Conservation (phyloP, 306 rosid species). For the Notholithocarpus densiflorus region DNA sequence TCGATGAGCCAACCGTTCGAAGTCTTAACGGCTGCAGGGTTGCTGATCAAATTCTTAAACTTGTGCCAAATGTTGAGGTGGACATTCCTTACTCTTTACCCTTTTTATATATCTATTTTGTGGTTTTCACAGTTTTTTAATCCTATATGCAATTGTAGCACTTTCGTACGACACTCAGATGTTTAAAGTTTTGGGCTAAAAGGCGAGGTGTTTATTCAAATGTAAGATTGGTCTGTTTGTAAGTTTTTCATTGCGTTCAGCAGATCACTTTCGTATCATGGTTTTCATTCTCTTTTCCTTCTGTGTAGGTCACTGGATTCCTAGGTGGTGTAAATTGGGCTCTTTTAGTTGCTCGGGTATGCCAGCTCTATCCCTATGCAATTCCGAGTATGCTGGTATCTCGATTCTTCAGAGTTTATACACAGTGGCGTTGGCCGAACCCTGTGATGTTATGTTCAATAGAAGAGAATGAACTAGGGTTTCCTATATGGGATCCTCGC, state of each 20-base stretch:
- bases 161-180: conserved; percentile 78
- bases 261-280: neutral
- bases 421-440: conserved; percentile 99
- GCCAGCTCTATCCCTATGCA: conserved; percentile 99
- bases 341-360: conserved; percentile 85
- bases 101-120: conserved; percentile 19
- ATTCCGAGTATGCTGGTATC: conserved; percentile 96
- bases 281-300: conserved; percentile 10
- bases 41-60: conserved; percentile 97
- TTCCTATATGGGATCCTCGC: conserved; percentile 95
- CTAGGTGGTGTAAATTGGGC: conserved; percentile 99
- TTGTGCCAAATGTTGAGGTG: conserved; percentile 91
- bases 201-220: conserved; percentile 96
- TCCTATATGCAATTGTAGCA: conserved; percentile 53
- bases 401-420: conserved; percentile 92
- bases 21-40: conserved; percentile 98
- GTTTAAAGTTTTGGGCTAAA: conserved; percentile 96
- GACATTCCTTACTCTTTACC: conserved; percentile 25
- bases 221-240: conserved; percentile 44
- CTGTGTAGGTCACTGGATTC: conserved; percentile 86
- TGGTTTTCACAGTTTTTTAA: conserved; percentile 29
- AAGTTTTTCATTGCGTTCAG: neutral
- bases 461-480: conserved; percentile 87
- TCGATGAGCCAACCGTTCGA: conserved; percentile 89
- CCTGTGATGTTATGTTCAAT: conserved; percentile 94